These are phyloP conservation scores for Colletotrichum musae DNA, from an alignment of 2,329 filamentous ascomycete genomes.

Conservation along the genomic window DNA sequence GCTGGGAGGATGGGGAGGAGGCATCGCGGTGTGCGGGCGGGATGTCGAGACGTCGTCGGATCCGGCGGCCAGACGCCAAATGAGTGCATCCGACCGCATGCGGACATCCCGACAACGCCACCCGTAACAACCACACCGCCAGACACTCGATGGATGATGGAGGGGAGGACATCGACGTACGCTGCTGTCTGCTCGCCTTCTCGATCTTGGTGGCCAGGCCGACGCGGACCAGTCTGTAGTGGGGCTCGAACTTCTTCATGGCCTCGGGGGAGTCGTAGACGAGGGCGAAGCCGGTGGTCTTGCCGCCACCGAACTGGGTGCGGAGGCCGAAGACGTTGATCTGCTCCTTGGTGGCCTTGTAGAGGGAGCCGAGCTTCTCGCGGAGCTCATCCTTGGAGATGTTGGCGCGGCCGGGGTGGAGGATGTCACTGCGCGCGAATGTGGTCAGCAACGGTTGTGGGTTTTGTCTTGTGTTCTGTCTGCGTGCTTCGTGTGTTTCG, in stretches of 20 bases:
- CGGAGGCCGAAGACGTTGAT: conserved; percentile 98
- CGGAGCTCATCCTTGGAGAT: conserved; percentile 99
- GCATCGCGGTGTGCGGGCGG: too few relatives aligned
- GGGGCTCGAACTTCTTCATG: conserved; percentile 99
- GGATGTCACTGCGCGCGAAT: conserved; percentile 83
- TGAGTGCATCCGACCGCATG: conserved; percentile 28
- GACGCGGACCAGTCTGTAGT: conserved; percentile 95
- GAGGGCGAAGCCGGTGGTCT: conserved; percentile 98
- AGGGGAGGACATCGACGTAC: conserved; percentile 73
- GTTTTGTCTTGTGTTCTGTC: not conserved
- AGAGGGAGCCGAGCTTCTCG: conserved; percentile 92
- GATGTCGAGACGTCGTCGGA: conserved; percentile 11
- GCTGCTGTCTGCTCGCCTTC: conserved; percentile 98
- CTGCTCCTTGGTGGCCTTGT: conserved; percentile 99
- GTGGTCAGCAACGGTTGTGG: conserved; percentile 23
- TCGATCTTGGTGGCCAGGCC: conserved; percentile 95
- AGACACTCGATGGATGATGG: too few relatives aligned
- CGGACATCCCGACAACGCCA: not conserved
- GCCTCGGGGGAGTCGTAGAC: conserved; percentile 98
- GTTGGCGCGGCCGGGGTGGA: conserved; percentile 98
- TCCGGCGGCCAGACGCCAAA: conserved; percentile 24
- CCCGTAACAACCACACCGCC: not conserved
- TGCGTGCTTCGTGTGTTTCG: not conserved
- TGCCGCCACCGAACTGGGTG: conserved; percentile 99
- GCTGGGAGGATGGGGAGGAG: not conserved